phyloP scores from a whole-genome alignment of 2,329 filamentous ascomycete genomes.

The Ilyonectria destructans region DNA sequence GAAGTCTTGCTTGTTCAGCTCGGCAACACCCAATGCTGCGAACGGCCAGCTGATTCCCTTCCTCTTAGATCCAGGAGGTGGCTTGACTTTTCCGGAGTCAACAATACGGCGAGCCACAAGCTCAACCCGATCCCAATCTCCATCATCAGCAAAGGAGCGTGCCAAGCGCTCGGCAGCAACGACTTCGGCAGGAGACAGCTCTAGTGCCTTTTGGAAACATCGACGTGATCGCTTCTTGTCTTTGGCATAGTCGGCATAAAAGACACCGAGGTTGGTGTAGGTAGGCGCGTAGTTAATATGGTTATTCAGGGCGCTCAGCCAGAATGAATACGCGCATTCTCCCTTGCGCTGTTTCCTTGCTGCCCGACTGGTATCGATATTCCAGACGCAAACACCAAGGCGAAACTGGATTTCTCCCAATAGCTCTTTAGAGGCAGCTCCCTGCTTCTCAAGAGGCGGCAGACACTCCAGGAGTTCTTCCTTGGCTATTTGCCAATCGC shows the following conservation, averaged over 20 bases:
- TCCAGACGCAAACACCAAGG: conserved; percentile 90
- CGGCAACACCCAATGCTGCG: conserved; percentile 92
- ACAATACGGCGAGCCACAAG: conserved; percentile 91
- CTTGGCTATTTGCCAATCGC: conserved; percentile 79
- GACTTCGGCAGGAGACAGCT: conserved; percentile 90
- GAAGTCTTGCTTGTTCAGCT: conserved; percentile 95
- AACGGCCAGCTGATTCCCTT: conserved; percentile 97
- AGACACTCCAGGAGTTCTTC: conserved; percentile 81
- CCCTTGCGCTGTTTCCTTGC: conserved; percentile 86
- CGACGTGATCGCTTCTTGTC: conserved; percentile 90
- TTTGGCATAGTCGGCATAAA: conserved; percentile 91
- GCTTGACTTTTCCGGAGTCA: conserved; percentile 93
- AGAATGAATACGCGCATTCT: conserved; percentile 80
- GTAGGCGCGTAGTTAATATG: conserved; percentile 91
- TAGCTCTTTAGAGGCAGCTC: conserved; percentile 75
- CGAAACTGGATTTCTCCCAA: conserved; percentile 90
- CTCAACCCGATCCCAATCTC: conserved; percentile 98
- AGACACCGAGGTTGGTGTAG: conserved; percentile 92
- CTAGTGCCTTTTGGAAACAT: conserved; percentile 97
- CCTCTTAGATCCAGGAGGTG: conserved; percentile 92
- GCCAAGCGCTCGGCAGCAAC: conserved; percentile 91
- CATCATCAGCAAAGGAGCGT: conserved; percentile 86
- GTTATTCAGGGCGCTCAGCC: conserved; percentile 87
- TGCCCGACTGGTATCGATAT: conserved; percentile 80
- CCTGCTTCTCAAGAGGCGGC: conserved; percentile 74